Percentiles rank a stretch among this genome's conserved stretches.
phyloP scores from a whole-genome alignment of 2,329 filamentous ascomycete species.

The Alternaria alternata region DNA sequence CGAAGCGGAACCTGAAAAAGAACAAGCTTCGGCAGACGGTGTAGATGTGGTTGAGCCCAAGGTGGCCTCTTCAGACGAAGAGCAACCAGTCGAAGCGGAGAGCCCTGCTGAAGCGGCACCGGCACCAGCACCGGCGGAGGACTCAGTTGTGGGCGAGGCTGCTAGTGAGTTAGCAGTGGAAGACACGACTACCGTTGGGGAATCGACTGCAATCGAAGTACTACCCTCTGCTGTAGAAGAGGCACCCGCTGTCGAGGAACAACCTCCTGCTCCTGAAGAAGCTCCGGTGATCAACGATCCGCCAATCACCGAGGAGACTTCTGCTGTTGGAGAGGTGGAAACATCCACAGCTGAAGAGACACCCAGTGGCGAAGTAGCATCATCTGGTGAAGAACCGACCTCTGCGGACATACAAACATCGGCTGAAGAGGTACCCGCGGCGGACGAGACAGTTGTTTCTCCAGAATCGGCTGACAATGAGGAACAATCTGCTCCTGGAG shows the following conservation, averaged over 20 bases:
- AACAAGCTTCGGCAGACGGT: background rate
- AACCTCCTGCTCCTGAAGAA: background rate
- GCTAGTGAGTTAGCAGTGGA: background rate
- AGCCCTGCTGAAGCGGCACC: background rate
- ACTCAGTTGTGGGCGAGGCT: conserved; percentile 2
- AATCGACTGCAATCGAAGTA: background rate
- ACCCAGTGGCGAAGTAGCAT: background rate
- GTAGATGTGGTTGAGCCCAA: background rate
- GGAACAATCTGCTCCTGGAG: background rate
- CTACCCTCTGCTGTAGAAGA: conserved; percentile 1
- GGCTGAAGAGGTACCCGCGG: background rate
- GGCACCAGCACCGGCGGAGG: background rate
- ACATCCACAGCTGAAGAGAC: background rate
- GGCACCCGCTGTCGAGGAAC: background rate
- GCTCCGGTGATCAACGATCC: background rate
- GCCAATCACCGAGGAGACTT: background rate
- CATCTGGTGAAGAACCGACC: background rate
- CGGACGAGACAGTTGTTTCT: background rate
- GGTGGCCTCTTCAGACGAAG: background rate
- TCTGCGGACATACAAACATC: background rate
- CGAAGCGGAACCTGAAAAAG: background rate
- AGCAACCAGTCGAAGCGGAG: background rate
- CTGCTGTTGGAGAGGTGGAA: background rate
- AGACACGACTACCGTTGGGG: background rate
- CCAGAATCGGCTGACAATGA: background rate